Base-by-base conservation (phyloP, 2,329 filamentous ascomycete genomes). In the Botryotinia globosa region DNA sequence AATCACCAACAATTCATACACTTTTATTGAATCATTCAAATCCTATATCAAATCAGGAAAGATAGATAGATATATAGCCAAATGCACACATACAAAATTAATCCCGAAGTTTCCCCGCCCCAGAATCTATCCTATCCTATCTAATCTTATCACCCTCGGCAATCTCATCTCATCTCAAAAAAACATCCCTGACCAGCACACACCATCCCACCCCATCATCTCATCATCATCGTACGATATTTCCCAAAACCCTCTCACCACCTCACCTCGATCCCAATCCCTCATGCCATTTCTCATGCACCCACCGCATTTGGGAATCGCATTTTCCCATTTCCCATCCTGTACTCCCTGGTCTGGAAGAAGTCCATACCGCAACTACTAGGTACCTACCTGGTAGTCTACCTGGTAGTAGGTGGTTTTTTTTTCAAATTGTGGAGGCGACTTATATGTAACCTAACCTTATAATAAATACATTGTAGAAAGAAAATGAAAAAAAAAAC, bases 211-310 rank as follows among this genome's bases (percentile, higher is more conserved):
- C 20, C 25, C 25, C n/a, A 64, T 51, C 48, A 22, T 22, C 48
- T 29, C 18, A 67, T 67, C 48, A 22, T 22, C 48, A 68, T 68
- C 65, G 65, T 68, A 68, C 65, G 65, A 68, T 39, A 63, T 14
- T 29, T 25, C 48, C 39, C 22, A 22, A 48, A 1, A 4, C 18
- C 32, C 10, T 3, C 7, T 20, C 44, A 29, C 25, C 48, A 25
- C 22, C 45, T 48, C 45, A 45, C 42, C 42, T 22, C 18, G 0
- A 45, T 45, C 44, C 20, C 20, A 9, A 44, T 8, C 18, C 42
- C 6, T 44, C 18, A 58, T 68, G 65, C 48, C 65, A 68, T 68
- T 67, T 16, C 34, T 20, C 44, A 29, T 54, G 2, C 42, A 18
- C 42, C 42, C 42, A 44, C 42, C 42, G 42, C 42, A 44, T 7